Percentiles rank a stretch among this genome's conserved stretches.
phyloP scores from a whole-genome alignment of 331 rosid species.

The Saraca asoca region DNA sequence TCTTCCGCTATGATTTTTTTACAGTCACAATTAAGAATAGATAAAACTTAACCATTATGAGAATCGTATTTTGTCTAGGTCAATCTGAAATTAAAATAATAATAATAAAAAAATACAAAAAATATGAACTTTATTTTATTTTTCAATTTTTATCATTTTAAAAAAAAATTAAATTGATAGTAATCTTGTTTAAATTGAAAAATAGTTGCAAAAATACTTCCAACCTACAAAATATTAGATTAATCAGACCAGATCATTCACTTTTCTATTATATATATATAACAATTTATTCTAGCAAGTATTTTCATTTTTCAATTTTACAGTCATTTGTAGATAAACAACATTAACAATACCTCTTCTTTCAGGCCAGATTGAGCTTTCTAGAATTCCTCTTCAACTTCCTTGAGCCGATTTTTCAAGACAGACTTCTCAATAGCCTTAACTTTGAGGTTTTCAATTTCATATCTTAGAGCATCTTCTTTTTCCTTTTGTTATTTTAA shows the following conservation, averaged over 20 bases:
- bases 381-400: constrained; percentile 60
- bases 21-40: too few species aligned
- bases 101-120: too few species aligned
- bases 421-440: constrained; percentile 64
- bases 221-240: constrained; percentile 51
- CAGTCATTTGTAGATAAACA: background rate
- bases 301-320: constrained; percentile 14
- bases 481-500: constrained; percentile 63
- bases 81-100: too few species aligned
- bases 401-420: constrained; percentile 57
- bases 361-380: constrained; percentile 61
- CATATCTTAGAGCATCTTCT: constrained; percentile 59
- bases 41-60: too few species aligned
- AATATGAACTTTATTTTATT: too few species aligned
- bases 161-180: too few species aligned
- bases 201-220: constrained; percentile 54
- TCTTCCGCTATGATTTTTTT: too few species aligned
- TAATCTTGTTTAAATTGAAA: too few species aligned
- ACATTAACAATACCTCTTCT: constrained; percentile 60
- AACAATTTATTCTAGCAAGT: constrained; percentile 3
- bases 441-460: constrained; percentile 61
- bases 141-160: too few species aligned
- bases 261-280: background rate
- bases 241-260: constrained; percentile 26
- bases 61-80: too few species aligned